phyloP scores from a whole-genome alignment of 2,329 filamentous ascomycete species.

The Pezicula carpinea region DNA sequence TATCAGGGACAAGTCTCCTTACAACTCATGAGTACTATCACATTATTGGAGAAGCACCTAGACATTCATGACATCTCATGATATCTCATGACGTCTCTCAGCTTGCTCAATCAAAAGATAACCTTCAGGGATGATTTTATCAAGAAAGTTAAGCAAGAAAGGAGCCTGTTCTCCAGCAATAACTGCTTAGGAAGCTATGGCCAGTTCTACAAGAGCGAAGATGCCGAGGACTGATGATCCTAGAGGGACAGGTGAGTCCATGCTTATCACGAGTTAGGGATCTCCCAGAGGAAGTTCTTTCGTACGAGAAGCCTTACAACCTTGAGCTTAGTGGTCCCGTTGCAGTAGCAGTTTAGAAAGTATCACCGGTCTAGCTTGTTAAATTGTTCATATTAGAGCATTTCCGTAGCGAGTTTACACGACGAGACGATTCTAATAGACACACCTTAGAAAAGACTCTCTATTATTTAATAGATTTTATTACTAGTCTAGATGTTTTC shows the following conservation, averaged over 20 bases:
- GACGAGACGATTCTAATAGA: no score
- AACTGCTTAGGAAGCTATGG: no score
- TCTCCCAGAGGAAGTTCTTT: not conserved
- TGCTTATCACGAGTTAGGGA: not conserved
- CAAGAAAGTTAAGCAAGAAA: not conserved
- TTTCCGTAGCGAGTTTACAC: no score
- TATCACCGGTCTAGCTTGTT: not conserved
- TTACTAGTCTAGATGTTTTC: no score
- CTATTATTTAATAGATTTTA: no score
- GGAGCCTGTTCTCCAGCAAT: not conserved
- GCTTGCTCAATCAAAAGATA: not conserved
- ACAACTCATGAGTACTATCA: constrained; percentile 3
- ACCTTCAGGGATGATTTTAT: not conserved
- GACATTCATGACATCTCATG: not conserved
- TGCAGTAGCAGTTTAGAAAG: not conserved
- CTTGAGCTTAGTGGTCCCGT: not conserved
- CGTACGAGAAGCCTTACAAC: not conserved
- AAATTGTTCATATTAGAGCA: not conserved
- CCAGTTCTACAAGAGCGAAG: not conserved
- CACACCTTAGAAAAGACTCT: no score
- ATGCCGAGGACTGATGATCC: not conserved
- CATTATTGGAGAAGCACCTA: not conserved
- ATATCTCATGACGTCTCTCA: no score
- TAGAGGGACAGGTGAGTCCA: not conserved
- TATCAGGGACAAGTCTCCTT: constrained; percentile 35